Conservation (phyloP, 192 early-diverging fungal genomes). For the Podila epicladia region DNA sequence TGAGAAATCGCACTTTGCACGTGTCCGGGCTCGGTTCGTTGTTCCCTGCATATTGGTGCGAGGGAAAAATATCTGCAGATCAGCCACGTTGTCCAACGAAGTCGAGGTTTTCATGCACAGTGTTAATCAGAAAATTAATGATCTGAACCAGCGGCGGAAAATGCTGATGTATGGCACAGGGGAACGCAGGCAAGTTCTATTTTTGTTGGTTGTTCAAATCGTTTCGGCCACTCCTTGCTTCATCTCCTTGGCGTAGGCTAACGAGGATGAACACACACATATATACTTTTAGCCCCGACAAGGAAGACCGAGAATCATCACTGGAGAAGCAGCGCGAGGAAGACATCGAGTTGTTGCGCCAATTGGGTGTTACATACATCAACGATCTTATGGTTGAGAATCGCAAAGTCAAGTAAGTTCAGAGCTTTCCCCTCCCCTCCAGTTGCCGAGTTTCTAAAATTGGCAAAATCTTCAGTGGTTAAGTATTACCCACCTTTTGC, state of each 20-base stretch:
- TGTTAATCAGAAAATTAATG: constrained; percentile 47
- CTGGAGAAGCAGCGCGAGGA: constrained; percentile 44
- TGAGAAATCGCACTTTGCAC: constrained; percentile 52
- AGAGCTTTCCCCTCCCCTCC: too few relatives aligned
- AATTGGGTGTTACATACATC: constrained; percentile 48
- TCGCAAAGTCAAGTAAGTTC: constrained; percentile 54
- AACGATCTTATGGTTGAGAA: constrained; percentile 54
- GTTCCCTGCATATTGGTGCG: constrained; percentile 48
- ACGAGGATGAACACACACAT: too few relatives aligned
- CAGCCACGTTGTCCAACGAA: constrained; percentile 49
- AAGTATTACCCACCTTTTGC: not conserved
- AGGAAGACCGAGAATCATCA: constrained; percentile 49
- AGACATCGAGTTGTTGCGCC: constrained; percentile 47
- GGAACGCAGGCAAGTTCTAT: constrained; percentile 25
- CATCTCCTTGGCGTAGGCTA: too few relatives aligned
- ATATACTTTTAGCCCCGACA: constrained; percentile 24
- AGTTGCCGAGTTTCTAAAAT: too few relatives aligned
- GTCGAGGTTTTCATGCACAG: constrained; percentile 50
- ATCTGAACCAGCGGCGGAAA: constrained; percentile 47
- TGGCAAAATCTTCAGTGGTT: not conserved
- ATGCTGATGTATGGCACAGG: constrained; percentile 48
- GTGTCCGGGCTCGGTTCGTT: constrained; percentile 49
- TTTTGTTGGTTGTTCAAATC: not conserved
- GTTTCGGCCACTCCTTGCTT: too few relatives aligned
- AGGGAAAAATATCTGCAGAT: constrained; percentile 49